Base-by-base conservation (phyloP, 495 filamentous ascomycete species). In the Apodospora peruviana region DNA sequence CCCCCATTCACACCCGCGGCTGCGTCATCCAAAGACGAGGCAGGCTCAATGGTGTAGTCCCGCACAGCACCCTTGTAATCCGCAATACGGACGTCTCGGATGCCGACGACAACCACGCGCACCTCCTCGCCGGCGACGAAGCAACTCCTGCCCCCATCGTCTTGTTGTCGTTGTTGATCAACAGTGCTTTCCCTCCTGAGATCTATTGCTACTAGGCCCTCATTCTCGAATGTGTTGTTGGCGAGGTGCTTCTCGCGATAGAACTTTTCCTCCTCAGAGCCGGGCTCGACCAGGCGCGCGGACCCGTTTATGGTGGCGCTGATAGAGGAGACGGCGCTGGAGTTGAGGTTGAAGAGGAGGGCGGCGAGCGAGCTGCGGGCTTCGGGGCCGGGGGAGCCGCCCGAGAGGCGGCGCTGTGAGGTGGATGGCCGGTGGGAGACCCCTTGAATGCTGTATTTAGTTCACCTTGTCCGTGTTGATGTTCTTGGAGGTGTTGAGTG, bases 351-450 rank as follows among this genome's bases (percentile, higher is more conserved):
- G 54, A 91, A 75, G 12, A 98, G 78, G 29, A 96, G 73, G 21
- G 80, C 81, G 0, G 90, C 90, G 2, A 98, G 78, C 22, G 82
- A 86, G 27, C 83, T 86, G 1, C 80, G 78, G 37, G 60, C 56
- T 38, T 82, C 82, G 11, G 83, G 79, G 4, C 78, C 79, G 10
- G 84, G 82, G 4, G 80, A 74, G 32, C 81, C 81, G 68, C 58
- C 78, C 54, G 61, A 79, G 64, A 64, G 74, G 50, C 63, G 77
- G 52, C 64, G 80, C 56, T 77, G 79, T 18, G 86, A 79, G 29
- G 90, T 90, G 0, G 89, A 87, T 9, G 91, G 90, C 14, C 93
- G 87, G 69, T 94, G 89, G 2, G 89, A 95, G 14, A 96, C 89
- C 93, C 73, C 72, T 75, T 16, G 8, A 35, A 14, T 20, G 4